Evolutionary conservation across 345 rosid species (phyloP).

Genomic region (Anacardium occidentale): DNA sequence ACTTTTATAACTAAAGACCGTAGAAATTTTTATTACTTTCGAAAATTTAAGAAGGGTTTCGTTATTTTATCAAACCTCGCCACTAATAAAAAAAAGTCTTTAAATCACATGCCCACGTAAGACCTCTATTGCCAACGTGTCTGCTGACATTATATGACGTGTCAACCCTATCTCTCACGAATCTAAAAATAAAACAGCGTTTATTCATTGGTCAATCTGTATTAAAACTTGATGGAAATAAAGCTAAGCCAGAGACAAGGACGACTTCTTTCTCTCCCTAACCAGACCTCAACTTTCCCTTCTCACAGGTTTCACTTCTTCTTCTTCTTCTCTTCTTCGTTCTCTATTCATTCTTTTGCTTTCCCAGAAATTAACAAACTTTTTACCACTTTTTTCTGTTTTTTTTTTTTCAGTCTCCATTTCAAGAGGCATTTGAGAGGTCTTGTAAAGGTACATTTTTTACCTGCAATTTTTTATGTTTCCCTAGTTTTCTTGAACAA

Average conservation of each 20-base stretch:
- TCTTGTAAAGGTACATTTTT: constrained; percentile 13
- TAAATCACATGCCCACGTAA: too few species aligned
- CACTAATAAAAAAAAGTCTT: too few species aligned
- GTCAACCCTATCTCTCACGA: too few species aligned
- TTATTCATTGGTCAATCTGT: neutral
- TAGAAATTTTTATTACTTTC: too few species aligned
- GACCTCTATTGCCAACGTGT: too few species aligned
- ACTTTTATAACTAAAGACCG: too few species aligned
- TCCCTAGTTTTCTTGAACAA: neutral
- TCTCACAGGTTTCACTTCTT: constrained; percentile 22
- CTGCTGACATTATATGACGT: too few species aligned
- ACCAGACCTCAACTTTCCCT: constrained; percentile 14
- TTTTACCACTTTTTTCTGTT: neutral
- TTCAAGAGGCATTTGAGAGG: constrained; percentile 8
- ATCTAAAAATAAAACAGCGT: neutral
- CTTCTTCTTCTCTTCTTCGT: neutral
- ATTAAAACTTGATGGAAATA: constrained; percentile 20
- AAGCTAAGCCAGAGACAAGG: constrained; percentile 24
- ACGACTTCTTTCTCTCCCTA: constrained; percentile 1
- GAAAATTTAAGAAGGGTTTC: too few species aligned
- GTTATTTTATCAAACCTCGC: too few species aligned
- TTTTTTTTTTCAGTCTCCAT: neutral
- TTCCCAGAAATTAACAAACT: too few species aligned
- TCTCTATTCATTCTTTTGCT: neutral
- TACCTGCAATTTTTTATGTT: neutral